Evolutionary conservation across 2,329 filamentous ascomycete species (phyloP), one percentile per base, ranked within the genome.

Genomic region (Nigrospora sphaerica): DNA sequence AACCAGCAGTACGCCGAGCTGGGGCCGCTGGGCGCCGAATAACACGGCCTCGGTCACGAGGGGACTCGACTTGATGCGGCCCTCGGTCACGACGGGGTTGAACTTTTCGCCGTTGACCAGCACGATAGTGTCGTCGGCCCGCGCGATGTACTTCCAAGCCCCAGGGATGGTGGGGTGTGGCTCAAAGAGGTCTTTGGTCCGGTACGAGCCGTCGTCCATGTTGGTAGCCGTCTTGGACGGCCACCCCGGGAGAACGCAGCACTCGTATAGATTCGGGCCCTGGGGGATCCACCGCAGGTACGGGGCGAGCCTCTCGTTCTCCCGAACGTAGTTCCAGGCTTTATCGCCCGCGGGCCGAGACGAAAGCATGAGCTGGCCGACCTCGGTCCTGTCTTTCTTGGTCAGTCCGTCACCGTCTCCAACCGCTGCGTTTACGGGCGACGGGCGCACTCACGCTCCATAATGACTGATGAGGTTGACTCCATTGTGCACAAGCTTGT

Each of bases 361-460:
- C 0, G 78, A 81, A 1, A 77, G 82, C 76, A 82, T 81, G 13
- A 84, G 59, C 54, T 80, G 74, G 6, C 80, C 79, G 1, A 74
- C 77, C 57, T 85, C 81, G 0, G 81, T 84, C 3, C 62, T 59
- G 39, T 18, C 13, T 9, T 14, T 32, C 32, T 16, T 5, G 7
- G 23, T 28, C 7, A 7, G 36, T 16, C 2, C 9, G 12, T 13
- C n/a, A 3, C 7, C 37, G 2, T 28, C 6, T 28, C n/a, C n/a
- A n/a, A 10, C 7, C 23, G 23, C 23, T 10, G 23, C 6, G 2
- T 28, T 2, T 9, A 10, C 2, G 23, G 19, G 16, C 4, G 39
- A 34, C 9, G 23, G 13, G 31, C 14, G 18, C 9, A 11, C 72
- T 61, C 49, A 75, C 71, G 75, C 69, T 55, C 79, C 79, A 46